Percentiles rank a stretch among this genome's conserved stretches.
These are phyloP conservation scores for Aspergillus avenaceus DNA, from an alignment of 495 filamentous ascomycete species.

Conservation along the genomic window DNA sequence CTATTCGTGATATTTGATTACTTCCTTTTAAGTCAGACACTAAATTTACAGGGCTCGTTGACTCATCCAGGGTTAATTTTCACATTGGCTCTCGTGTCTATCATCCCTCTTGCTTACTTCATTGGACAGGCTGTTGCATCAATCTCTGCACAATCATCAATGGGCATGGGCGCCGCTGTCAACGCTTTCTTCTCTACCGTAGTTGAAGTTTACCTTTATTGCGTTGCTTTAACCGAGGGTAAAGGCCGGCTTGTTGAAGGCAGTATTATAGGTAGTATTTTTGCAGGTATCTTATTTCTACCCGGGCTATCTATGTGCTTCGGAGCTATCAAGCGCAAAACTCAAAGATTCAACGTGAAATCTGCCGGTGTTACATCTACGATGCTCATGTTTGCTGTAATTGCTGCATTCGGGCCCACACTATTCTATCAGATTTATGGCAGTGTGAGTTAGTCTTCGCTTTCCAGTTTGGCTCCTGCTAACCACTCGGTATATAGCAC, in stretches of 20 bases:
- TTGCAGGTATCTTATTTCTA: conserved; percentile 92
- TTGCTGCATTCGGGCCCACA: conserved; percentile 95
- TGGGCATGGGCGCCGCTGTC: conserved; percentile 97
- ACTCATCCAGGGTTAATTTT: conserved; percentile 85
- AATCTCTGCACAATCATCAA: conserved; percentile 97
- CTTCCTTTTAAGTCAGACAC: conserved; percentile 60
- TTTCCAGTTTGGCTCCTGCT: conserved; percentile 13
- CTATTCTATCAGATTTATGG: conserved; percentile 99
- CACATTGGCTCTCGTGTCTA: conserved; percentile 76
- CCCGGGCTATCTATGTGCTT: conserved; percentile 99
- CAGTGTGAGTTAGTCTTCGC: conserved; percentile 55
- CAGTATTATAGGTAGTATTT: conserved; percentile 95
- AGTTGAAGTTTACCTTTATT: conserved; percentile 98
- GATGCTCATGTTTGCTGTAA: conserved; percentile 95
- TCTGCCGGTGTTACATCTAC: conserved; percentile 97
- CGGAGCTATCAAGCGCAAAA: conserved; percentile 95
- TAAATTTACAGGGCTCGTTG: conserved; percentile 65
- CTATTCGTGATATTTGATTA: conserved; percentile 92
- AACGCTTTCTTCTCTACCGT: conserved; percentile 99
- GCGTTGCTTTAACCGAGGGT: conserved; percentile 86
- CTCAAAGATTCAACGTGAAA: conserved; percentile 95
- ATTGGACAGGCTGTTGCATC: conserved; percentile 99
- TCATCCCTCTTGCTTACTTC: conserved; percentile 98
- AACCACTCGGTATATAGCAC: conserved; percentile 50
- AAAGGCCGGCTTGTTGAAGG: conserved; percentile 93